Evolutionary conservation across 306 rosid genomes (phyloP), one percentile per base, ranked within the genome.

Genomic region (Lablab purpureus): DNA sequence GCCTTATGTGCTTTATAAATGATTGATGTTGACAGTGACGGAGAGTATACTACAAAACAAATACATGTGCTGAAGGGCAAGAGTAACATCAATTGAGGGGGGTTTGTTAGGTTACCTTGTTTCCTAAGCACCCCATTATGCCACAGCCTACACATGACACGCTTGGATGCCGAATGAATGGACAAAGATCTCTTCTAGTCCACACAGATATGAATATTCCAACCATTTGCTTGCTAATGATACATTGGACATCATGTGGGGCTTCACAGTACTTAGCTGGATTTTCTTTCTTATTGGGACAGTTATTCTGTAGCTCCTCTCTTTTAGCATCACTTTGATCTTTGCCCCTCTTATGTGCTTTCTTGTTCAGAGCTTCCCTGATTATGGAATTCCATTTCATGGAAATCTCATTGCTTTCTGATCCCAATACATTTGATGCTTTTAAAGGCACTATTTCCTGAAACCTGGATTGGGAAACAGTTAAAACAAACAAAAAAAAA

Each of bases 81-180:
- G 51, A 59, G 43, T 59, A 59, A 37, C 66, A 71, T 18, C 1
- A 62, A 56, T 68, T 71, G 1, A 73, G 78, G 51, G 77, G 86
- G 76, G 45, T 83, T 47, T 25, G 77, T 50, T 60, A 76, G 67
- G 70, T 40, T n/a, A 90, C 98, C 98, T 94, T 94, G 73, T 94
- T 94, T 68, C 97, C 97, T 18, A 94, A 85, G 83, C 94, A 94
- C 50, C 92, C 87, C 91, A 94, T 89, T 81, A 92, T 82, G 71
- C 99, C 99, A 81, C 95, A 89, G 11, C 97, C 97, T 0, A 94
- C 83, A 45, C 99, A 94, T 0, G 95, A 92, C 58, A 94, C 99
- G 23, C 87, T 88, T 54, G 88, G 89, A 86, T 88, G 83, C 73
- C 74, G 83, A 75, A 94, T 85, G 83, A 88, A 84, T 10, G 94